A percentile compares a stretch with the other conserved stretches of the same genome.
Conservation (phyloP, 1,284 basidiomycete genomes). For the Apiotrichum domesticum region DNA sequence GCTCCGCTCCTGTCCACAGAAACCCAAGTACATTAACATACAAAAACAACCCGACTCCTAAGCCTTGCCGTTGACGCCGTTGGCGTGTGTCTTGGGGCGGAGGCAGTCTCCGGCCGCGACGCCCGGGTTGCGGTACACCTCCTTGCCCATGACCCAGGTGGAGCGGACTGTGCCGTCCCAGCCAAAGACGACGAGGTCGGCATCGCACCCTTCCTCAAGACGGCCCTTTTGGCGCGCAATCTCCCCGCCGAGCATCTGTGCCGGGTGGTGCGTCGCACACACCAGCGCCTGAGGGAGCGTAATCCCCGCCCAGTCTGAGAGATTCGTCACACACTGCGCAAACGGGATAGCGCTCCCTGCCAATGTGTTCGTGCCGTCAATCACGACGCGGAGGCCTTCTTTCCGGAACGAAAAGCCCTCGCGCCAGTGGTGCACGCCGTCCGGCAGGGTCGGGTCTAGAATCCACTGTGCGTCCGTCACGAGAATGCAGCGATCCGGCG, state of each 20-base stretch:
- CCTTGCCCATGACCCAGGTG: conserved; percentile 73
- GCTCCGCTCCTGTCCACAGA: neutral
- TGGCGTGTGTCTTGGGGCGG: neutral
- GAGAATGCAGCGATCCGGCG: conserved; percentile 75
- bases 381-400: conserved; percentile 68
- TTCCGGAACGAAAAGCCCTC: conserved; percentile 64
- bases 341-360: conserved; percentile 72
- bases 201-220: conserved; percentile 69
- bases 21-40: neutral
- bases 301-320: conserved; percentile 71
- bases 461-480: conserved; percentile 86
- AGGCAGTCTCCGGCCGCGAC: conserved; percentile 4
- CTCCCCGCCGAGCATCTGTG: conserved; percentile 63
- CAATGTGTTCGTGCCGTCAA: conserved; percentile 78
- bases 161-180: conserved; percentile 60
- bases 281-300: conserved; percentile 74
- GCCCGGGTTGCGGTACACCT: conserved; percentile 53
- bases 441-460: conserved; percentile 72
- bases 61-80: neutral
- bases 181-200: conserved; percentile 71
- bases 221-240: conserved; percentile 71
- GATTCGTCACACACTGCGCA: conserved; percentile 76
- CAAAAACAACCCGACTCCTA: neutral
- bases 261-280: conserved; percentile 77
- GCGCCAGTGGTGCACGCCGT: conserved; percentile 82